Percentiles rank a stretch among this genome's conserved stretches.
Evolutionary conservation across 257 asterid species (phyloP).

Genomic region (Primulina eburnea): DNA sequence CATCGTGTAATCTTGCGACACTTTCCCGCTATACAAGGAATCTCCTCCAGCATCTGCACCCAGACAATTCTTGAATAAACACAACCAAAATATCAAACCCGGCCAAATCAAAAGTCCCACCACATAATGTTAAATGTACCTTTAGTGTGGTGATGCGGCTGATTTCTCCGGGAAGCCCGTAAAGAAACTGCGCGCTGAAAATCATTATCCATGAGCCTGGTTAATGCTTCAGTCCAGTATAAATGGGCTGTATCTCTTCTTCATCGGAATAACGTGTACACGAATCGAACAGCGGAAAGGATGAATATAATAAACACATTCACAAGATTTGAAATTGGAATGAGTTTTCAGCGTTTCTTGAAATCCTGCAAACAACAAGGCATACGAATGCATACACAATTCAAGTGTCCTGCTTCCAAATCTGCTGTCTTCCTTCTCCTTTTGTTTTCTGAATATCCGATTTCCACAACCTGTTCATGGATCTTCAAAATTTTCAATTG

Average conservation of each 20-base stretch:
- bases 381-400: background rate
- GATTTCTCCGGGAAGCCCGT: too few relatives aligned
- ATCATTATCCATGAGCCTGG: too few relatives aligned
- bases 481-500: background rate
- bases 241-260: too few relatives aligned
- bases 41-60: constrained; percentile 10
- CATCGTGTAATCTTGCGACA: constrained; percentile 16
- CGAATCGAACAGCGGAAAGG: background rate
- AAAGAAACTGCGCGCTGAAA: too few relatives aligned
- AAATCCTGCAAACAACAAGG: background rate
- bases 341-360: background rate
- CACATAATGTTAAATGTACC: background rate
- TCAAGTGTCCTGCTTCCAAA: background rate
- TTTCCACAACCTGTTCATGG: too few relatives aligned
- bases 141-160: background rate
- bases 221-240: too few relatives aligned
- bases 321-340: background rate
- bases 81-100: background rate
- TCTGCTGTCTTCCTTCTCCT: background rate
- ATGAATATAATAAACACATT: background rate
- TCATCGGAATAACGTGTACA: background rate
- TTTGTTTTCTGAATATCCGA: too few relatives aligned
- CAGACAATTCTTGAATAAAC: background rate
- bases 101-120: background rate
- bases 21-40: constrained; percentile 6